Evolutionary conservation across 192 early-diverging fungal species (phyloP).

Genomic region (Coemansia sp.): DNA sequence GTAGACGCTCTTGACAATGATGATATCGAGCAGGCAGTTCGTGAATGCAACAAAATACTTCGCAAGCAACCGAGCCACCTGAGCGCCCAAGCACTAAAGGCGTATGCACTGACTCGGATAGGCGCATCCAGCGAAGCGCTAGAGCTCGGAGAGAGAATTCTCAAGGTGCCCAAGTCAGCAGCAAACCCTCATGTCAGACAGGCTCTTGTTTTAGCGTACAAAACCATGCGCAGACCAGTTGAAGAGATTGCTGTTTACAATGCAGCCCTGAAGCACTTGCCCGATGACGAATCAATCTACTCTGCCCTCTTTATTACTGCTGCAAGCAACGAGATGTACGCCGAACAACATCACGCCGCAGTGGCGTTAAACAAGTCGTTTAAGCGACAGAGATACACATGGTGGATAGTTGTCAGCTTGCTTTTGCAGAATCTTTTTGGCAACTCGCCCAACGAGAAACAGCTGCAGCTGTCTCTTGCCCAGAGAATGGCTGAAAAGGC

Average conservation of each 20-base stretch:
- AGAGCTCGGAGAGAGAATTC: slow-evolving; percentile 63
- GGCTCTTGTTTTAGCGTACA: slow-evolving; percentile 28
- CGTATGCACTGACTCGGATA: slow-evolving; percentile 63
- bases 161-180: slow-evolving; percentile 20
- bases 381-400: slow-evolving; percentile 76
- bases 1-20: slow-evolving; percentile 32
- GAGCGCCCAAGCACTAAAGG: slow-evolving; percentile 68
- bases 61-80: slow-evolving; percentile 37
- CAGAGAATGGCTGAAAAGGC: slow-evolving; percentile 85
- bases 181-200: slow-evolving; percentile 34
- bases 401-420: slow-evolving; percentile 83
- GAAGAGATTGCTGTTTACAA: slow-evolving; percentile 76
- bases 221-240: slow-evolving; percentile 30
- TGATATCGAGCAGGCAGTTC: slow-evolving; percentile 20
- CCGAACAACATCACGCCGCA: slow-evolving; percentile 60
- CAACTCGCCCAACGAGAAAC: slow-evolving; percentile 21
- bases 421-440: slow-evolving; percentile 65
- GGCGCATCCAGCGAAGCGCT: slow-evolving; percentile 67
- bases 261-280: slow-evolving; percentile 58
- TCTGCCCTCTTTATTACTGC: slow-evolving; percentile 84
- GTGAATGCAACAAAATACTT: slow-evolving; percentile 34
- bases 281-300: slow-evolving; percentile 70
- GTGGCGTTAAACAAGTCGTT: slow-evolving; percentile 80
- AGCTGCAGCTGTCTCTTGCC: slow-evolving; percentile 66
- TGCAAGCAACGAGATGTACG: slow-evolving; percentile 65